Conservation (phyloP, 176 grass and related monocot species). For the Cenchrus fungigraminus region DNA sequence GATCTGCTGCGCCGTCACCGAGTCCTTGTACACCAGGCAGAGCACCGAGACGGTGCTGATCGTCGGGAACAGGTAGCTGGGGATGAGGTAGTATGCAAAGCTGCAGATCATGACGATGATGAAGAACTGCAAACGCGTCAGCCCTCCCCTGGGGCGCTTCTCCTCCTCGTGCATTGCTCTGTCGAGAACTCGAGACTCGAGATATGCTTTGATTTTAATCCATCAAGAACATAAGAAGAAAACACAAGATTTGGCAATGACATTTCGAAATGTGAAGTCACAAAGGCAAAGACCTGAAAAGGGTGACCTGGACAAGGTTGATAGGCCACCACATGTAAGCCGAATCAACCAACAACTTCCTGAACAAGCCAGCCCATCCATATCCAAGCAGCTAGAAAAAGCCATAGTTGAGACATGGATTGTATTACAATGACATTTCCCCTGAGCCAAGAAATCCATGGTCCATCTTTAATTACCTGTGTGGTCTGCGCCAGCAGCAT, state of each 20-base stretch:
- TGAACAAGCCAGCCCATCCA: constrained; percentile 84
- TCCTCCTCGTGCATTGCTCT: constrained; percentile 81
- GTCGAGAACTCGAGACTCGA: neutral
- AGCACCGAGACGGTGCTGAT: constrained; percentile 59
- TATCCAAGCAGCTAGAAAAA: constrained; percentile 65
- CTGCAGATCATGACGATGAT: constrained; percentile 52
- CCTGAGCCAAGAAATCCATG: neutral
- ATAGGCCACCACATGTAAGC: constrained; percentile 92
- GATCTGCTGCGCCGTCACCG: constrained; percentile 66
- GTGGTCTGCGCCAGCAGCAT: constrained; percentile 52
- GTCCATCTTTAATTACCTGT: neutral
- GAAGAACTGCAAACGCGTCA: constrained; percentile 75
- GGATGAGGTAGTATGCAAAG: constrained; percentile 72
- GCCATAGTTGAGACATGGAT: neutral
- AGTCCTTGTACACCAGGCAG: constrained; percentile 61
- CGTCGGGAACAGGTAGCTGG: constrained; percentile 70
- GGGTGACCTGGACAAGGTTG: constrained; percentile 72
- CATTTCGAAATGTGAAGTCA: neutral
- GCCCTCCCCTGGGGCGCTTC: constrained; percentile 53
- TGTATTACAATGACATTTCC: too few relatives aligned
- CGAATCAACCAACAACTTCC: constrained; percentile 69
- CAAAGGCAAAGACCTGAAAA: constrained; percentile 53
- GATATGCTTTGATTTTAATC: neutral
- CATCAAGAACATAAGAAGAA: neutral
- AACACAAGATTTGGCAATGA: neutral